These are phyloP conservation scores for Tuber melanosporum DNA, from an alignment of 495 filamentous ascomycete species.

Conservation along the genomic window DNA sequence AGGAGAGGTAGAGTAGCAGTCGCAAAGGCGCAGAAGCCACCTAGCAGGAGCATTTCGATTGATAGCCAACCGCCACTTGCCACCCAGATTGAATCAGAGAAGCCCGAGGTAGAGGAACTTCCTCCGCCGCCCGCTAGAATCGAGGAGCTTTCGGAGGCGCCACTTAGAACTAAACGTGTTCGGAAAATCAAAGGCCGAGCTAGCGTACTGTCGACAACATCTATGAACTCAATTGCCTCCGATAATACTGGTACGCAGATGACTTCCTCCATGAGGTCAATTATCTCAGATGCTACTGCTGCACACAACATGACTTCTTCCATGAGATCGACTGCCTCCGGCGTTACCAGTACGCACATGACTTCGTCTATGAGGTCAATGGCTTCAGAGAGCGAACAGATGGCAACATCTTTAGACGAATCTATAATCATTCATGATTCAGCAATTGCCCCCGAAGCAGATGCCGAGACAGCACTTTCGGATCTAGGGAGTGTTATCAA, in stretches of 20 bases:
- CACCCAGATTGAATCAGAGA: slow-evolving; percentile 1
- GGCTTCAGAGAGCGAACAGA: slow-evolving; percentile 1
- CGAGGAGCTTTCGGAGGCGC: neutral
- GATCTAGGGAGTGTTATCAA: slow-evolving; percentile 22
- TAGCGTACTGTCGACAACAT: neutral
- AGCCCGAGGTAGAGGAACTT: neutral
- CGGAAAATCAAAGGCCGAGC: neutral
- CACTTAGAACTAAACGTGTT: neutral
- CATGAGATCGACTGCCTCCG: neutral
- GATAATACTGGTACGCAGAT: neutral
- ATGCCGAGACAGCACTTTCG: slow-evolving; percentile 10
- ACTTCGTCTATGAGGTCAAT: neutral
- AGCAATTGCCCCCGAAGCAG: neutral
- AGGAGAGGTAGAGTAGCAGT: slow-evolving; percentile 16
- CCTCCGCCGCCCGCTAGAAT: neutral
- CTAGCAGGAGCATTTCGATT: slow-evolving; percentile 7
- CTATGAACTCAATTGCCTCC: neutral
- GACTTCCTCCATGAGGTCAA: neutral
- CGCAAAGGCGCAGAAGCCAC: slow-evolving; percentile 16
- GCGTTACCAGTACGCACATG: neutral
- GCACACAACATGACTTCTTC: neutral
- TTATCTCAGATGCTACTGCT: neutral
- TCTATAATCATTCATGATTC: slow-evolving; percentile 1
- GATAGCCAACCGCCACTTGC: neutral
- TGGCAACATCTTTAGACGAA: slow-evolving; percentile 3